Percentiles rank a stretch among this genome's conserved stretches.
Evolutionary conservation across 225 moss, liverwort and hornwort species (phyloP).

Genomic region (Sphagnum contortum): DNA sequence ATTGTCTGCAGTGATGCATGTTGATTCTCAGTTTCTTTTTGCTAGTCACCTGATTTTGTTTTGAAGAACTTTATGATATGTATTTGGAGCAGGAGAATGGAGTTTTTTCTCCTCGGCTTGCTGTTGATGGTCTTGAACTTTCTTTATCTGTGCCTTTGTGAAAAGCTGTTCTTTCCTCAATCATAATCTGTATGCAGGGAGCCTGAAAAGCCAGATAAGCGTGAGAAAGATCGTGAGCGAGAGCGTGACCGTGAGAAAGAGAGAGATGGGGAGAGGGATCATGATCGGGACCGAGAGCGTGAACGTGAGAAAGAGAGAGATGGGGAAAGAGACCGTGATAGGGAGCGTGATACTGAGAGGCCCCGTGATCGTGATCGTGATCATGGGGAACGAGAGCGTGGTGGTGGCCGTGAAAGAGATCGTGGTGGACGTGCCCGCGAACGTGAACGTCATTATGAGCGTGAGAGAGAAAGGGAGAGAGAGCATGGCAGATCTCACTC

Average conservation of each 20-base stretch:
- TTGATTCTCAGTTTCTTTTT: not conserved
- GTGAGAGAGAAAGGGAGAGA: slow-evolving; percentile 57
- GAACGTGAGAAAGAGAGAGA: slow-evolving; percentile 76
- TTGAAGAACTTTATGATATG: not conserved
- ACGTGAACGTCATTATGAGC: slow-evolving; percentile 13
- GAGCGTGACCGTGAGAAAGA: slow-evolving; percentile 73
- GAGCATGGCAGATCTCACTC: slow-evolving; percentile 61
- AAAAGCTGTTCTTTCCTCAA: not conserved
- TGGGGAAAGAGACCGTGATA: slow-evolving; percentile 60
- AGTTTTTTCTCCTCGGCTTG: too few species aligned
- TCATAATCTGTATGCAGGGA: slow-evolving; percentile 35
- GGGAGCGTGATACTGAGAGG: slow-evolving; percentile 28
- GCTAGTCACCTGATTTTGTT: not conserved
- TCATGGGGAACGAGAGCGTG: slow-evolving; percentile 41
- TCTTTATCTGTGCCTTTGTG: not conserved
- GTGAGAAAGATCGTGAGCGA: slow-evolving; percentile 82
- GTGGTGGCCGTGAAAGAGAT: slow-evolving; percentile 52
- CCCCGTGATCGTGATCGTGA: slow-evolving; percentile 58
- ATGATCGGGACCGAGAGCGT: slow-evolving; percentile 72
- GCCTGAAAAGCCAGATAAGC: slow-evolving; percentile 61
- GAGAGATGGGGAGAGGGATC: slow-evolving; percentile 40
- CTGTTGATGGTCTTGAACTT: too few species aligned
- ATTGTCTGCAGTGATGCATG: not conserved
- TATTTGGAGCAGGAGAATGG: too few species aligned
- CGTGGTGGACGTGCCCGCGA: slow-evolving; percentile 58